phyloP scores from a whole-genome alignment of 208 protist species.

The Leishmania amazonensis region DNA sequence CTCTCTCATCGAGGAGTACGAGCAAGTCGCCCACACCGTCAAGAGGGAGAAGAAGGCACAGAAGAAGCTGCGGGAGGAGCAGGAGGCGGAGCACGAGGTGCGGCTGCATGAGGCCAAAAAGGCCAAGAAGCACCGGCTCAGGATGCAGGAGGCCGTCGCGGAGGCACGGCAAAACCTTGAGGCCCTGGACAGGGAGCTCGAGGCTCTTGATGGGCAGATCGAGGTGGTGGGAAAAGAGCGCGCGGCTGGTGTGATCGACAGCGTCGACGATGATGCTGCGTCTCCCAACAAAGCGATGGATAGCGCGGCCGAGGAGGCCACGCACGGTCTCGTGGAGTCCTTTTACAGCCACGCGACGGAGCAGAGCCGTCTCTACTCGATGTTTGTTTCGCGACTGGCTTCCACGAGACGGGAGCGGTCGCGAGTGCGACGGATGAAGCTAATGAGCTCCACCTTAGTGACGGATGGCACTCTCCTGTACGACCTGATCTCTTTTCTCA shows the following conservation, averaged over 20 bases:
- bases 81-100: constrained; percentile 53
- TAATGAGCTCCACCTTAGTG: constrained; percentile 77
- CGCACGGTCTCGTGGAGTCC: constrained; percentile 56
- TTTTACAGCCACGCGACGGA: constrained; percentile 70
- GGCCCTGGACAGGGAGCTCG: constrained; percentile 35
- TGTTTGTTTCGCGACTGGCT: constrained; percentile 66
- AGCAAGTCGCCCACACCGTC: constrained; percentile 40
- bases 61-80: constrained; percentile 67
- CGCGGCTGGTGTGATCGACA: not conserved
- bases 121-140: constrained; percentile 79
- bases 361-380: constrained; percentile 55
- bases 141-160: constrained; percentile 55
- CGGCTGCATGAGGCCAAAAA: constrained; percentile 77
- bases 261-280: not conserved
- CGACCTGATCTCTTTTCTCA: constrained; percentile 83
- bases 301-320: constrained; percentile 48
- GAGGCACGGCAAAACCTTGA: constrained; percentile 31
- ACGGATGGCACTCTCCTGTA: constrained; percentile 70
- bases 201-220: constrained; percentile 32
- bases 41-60: constrained; percentile 82
- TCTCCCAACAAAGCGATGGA: constrained; percentile 26
- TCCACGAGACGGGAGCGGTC: constrained; percentile 61
- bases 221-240: constrained; percentile 11
- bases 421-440: constrained; percentile 69
- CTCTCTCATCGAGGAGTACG: constrained; percentile 83